Evolutionary conservation across 192 early-diverging fungal genomes (phyloP).

Genomic region (Cetraspora pellucida): DNA sequence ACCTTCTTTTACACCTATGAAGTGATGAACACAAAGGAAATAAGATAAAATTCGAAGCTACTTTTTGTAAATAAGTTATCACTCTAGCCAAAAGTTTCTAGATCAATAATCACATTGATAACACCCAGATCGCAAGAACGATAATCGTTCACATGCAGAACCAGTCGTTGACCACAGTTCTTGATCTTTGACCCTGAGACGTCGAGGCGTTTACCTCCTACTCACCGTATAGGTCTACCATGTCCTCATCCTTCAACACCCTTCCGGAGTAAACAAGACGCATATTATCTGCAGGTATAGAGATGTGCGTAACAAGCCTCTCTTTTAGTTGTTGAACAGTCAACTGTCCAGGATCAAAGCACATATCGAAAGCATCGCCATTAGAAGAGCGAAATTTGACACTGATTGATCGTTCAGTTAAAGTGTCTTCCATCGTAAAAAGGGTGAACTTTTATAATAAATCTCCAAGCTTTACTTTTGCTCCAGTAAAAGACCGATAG

Average conservation of each 20-base stretch:
- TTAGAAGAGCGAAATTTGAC: conserved; percentile 58
- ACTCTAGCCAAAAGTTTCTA: not conserved
- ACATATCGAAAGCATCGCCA: conserved; percentile 50
- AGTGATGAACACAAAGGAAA: too few species aligned
- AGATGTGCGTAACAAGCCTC: conserved; percentile 56
- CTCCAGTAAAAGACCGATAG: too few species aligned
- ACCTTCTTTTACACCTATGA: conserved; percentile 71
- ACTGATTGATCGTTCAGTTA: not conserved
- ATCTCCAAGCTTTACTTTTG: too few species aligned
- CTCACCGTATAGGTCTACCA: conserved; percentile 67
- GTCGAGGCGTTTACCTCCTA: not conserved
- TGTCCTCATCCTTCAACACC: conserved; percentile 91
- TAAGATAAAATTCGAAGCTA: too few species aligned
- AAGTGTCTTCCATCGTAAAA: not conserved
- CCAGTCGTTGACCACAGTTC: conserved; percentile 9
- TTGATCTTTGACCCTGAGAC: not conserved
- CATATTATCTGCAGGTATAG: conserved; percentile 64
- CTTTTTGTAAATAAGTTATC: too few species aligned
- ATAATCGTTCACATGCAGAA: not conserved
- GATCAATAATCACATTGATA: not conserved
- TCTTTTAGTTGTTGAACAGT: conserved; percentile 77
- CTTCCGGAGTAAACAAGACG: conserved; percentile 90
- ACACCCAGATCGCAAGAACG: not conserved
- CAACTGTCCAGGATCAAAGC: conserved; percentile 51
- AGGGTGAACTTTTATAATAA: too few species aligned